Evolutionary conservation across 768 basidiomycete species (phyloP), one percentile per base, ranked within the genome.

Genomic region (Rhodotorula diobovata): DNA sequence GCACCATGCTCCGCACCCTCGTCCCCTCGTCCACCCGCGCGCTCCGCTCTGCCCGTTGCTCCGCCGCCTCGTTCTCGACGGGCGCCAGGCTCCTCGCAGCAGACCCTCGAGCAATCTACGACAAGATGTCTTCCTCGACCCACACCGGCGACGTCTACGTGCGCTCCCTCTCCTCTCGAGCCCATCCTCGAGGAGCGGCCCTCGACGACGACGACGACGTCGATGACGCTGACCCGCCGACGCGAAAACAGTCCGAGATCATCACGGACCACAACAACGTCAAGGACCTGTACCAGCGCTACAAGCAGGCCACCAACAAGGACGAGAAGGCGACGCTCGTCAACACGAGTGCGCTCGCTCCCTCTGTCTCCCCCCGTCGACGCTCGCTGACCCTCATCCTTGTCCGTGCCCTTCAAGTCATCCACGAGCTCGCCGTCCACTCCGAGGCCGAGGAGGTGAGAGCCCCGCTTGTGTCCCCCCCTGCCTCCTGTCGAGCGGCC

Each of bases 381-480:
- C 14, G 12, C 9, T 41, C n/a, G 57, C 35, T 21, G 20, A 43
- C 43, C 28, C 18, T n/a, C n/a, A n/a, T 39, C 39, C 39, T 39
- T 39, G 16, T 30, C 14, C 63, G 25, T 35, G 30, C 3, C 48
- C 5, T 23, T 41, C 67, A n/a, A 46, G 51, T 74, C 46, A 63
- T 70, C 57, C 64, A 57, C 48, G 72, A 74, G 61, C 61, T 74
- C 30, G 68, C 65, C 3, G 15, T 61, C 20, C 68, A 70, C 57
- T 37, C 50, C 23, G 72, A 74, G 46, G 72, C 72, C 15, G 72
- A 74, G 53, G 68, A 74, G 60, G n/a, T 35, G n/a, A n/a, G 54
- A n/a, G n/a, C n/a, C n/a, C n/a, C n/a, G n/a, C n/a, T 25, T 30
- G 53, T 32, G 11, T 21, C 10, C 41, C 41, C 16, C 41, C 9